Base-by-base conservation (phyloP, 2,329 filamentous ascomycete species). In the Dactylellina leptospora region DNA sequence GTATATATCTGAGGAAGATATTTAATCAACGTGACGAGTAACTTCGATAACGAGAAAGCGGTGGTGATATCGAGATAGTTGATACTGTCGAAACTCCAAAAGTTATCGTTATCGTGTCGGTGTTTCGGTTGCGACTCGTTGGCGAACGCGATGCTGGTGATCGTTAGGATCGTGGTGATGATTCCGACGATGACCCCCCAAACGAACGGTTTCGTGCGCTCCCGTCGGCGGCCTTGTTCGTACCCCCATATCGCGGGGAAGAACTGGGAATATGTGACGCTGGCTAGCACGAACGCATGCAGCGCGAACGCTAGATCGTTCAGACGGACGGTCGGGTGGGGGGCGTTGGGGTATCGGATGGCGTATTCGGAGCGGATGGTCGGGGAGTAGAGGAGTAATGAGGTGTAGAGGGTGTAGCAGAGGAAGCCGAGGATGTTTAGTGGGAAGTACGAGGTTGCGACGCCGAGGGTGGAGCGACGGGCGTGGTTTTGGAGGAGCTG, bases 301-400 rank as follows among this genome's bases (percentile, higher is more conserved):
- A 87, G 82, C 13, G 93, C 92, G 79, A 97, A 97, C 11, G 88
- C 86, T 69, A 97, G 85, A 81, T 99, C 95, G 81, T 97, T 97
- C 81, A 91, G 86, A 61, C 90, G 87, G 27, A 96, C 93, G 0
- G 93, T 95, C 2, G 93, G 92, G 44, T 89, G 86, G 5, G 91
- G 87, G 3, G 88, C 87, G 47, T 85, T 80, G 1, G 86, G 86
- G 80, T 97, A 87, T 71, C 95, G 88, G 16, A 85, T 84, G 20
- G 92, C 92, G 82, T 99, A 99, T 79, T 97, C 91, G 33, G 82
- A 80, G 58, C 90, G 89, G 62, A 97, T 89, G 11, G 86, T 81
- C 1, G 90, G 84, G 16, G 92, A 96, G 80, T 87, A 96, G 75
- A 93, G 87, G 77, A 97, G 91, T 0, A 87, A 83, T 6, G 83